These are phyloP conservation scores for Aspergillus vadensis DNA, from an alignment of 2,329 filamentous ascomycete genomes.

Conservation along the genomic window DNA sequence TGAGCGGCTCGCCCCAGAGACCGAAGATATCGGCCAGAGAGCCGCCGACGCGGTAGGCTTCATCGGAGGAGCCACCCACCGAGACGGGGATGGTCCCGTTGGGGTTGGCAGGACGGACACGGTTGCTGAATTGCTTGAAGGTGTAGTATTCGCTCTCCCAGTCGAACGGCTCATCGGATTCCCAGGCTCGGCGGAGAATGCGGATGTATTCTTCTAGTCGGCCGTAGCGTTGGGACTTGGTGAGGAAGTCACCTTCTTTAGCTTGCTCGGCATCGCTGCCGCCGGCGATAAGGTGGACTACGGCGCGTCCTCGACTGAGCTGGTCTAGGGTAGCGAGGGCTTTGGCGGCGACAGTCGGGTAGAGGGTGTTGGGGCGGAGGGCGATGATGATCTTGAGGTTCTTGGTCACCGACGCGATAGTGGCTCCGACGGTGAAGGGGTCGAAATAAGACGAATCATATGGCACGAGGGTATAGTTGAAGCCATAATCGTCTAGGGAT, in stretches of 20 bases:
- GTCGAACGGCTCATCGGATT: conserved; percentile 59
- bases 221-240: conserved; percentile 60
- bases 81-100: conserved; percentile 60
- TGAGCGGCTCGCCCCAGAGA: conserved; percentile 65
- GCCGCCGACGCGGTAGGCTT: conserved; percentile 62
- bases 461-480: conserved; percentile 64
- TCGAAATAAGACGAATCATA: conserved; percentile 60
- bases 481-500: conserved; percentile 61
- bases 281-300: conserved; percentile 66
- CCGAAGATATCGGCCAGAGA: conserved; percentile 64
- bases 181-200: conserved; percentile 62
- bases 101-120: conserved; percentile 55
- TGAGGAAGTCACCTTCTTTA: conserved; percentile 61
- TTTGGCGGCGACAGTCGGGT: conserved; percentile 64
- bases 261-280: conserved; percentile 63
- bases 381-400: conserved; percentile 64
- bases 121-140: conserved; percentile 61
- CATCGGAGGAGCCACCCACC: conserved; percentile 61
- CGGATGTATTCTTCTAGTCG: conserved; percentile 64
- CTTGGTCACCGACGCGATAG: conserved; percentile 59
- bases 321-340: conserved; percentile 64
- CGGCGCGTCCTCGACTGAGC: conserved; percentile 58
- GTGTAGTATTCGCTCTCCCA: conserved; percentile 63
- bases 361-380: conserved; percentile 62
- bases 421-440: conserved; percentile 61